Evolutionary conservation across 2,329 filamentous ascomycete genomes (phyloP), one percentile per base, ranked within the genome.

Genomic region (Sphaerulina populicola): DNA sequence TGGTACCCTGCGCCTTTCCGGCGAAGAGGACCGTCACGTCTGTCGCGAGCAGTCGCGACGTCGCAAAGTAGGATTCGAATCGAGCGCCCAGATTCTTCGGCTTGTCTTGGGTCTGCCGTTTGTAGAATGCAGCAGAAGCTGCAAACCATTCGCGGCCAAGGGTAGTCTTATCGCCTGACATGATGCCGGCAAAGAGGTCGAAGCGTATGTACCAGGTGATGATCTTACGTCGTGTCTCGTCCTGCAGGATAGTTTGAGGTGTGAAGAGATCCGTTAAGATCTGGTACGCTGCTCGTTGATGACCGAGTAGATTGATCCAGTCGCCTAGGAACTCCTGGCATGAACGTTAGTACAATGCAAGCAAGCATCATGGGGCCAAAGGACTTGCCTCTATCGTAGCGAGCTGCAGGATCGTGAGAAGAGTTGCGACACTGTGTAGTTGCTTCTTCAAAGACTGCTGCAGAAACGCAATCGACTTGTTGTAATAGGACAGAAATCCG

Each of bases 121-220:
- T 71, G 62, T 83, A 86, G 64, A 80, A 85, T 2, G 81, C 73
- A 39, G 83, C 74, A 49, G 80, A 78, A 6, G 75, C 72, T 2
- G 77, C 73, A 62, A 91, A 90, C 90, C 90, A 97, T 53, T 88
- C 82, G 42, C 82, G 78, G 6, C 83, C 77, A 11, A 97, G 74
- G 2, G 83, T 78, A 0, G 86, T 82, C 59, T 83, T 81, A 58
- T 85, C 85, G 1, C 86, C 86, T 21, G 86, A 86, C 75, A 95
- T 82, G 55, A 96, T 78, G 1, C 86, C 86, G 5, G 88, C 82
- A 51, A 90, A 86, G 8, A 90, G 77, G 66, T 97, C 93, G 64
- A 94, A 94, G 33, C 90, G 83, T 29, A 82, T 77, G 67, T 95
- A 96, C 93, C 93, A 97, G n/a, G 78, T 76, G 44, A 94, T 77